A percentile compares a stretch with the other conserved stretches of the same genome.
These are phyloP conservation scores for Leucocoprinus sp. DNA, from an alignment of 768 basidiomycete genomes.

Conservation along the genomic window DNA sequence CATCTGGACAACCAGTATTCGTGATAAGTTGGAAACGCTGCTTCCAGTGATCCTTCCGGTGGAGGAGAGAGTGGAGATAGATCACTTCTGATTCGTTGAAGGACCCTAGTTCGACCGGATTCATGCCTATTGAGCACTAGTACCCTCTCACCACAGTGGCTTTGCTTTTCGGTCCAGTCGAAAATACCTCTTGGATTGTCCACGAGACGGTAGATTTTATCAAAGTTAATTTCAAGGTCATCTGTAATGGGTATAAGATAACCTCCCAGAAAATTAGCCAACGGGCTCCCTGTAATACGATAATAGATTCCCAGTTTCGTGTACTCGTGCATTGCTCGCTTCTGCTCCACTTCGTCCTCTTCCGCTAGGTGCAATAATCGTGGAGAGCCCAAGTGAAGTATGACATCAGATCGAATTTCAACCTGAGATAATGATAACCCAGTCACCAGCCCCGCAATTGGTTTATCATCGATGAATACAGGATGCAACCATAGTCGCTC, in stretches of 20 bases:
- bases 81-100: slow-evolving; percentile 55
- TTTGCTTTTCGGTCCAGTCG: slow-evolving; percentile 49
- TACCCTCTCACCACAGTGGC: slow-evolving; percentile 39
- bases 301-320: slow-evolving; percentile 55
- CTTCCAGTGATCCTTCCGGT: slow-evolving; percentile 40
- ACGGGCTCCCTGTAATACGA: slow-evolving; percentile 51
- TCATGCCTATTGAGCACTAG: slow-evolving; percentile 50
- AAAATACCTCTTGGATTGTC: slow-evolving; percentile 38
- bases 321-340: slow-evolving; percentile 54
- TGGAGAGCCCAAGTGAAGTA: slow-evolving; percentile 20
- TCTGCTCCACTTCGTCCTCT: slow-evolving; percentile 37
- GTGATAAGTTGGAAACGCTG: slow-evolving; percentile 39
- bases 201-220: slow-evolving; percentile 43
- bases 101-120: slow-evolving; percentile 44
- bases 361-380: slow-evolving; percentile 31
- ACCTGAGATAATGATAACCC: slow-evolving; percentile 46
- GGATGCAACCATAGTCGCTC: slow-evolving; percentile 56
- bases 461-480: slow-evolving; percentile 40
- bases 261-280: slow-evolving; percentile 42
- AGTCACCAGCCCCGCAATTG: slow-evolving; percentile 57
- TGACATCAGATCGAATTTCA: slow-evolving; percentile 33
- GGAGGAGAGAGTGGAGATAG: slow-evolving; percentile 58
- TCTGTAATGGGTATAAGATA: slow-evolving; percentile 61
- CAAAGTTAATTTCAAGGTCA: slow-evolving; percentile 46
- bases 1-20: slow-evolving; percentile 54